Evolutionary conservation across 129 eudicot genomes (phyloP).

Genomic region (Gnaphalium uliginosum): DNA sequence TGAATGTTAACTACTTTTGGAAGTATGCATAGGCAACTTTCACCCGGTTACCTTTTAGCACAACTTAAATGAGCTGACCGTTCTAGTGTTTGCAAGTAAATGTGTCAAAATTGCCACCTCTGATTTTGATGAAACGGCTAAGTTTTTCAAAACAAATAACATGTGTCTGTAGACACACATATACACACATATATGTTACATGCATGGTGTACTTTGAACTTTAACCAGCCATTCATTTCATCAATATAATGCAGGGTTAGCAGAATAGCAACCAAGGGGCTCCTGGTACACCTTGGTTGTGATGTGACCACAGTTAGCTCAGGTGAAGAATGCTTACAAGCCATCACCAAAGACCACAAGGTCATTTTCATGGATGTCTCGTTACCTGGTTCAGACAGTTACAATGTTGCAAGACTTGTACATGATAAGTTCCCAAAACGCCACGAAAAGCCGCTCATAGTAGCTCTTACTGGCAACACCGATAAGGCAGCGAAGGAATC

Average conservation of each 20-base stretch:
- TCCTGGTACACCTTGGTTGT: slow-evolving; percentile 78
- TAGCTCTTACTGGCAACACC: slow-evolving; percentile 65
- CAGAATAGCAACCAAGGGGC: slow-evolving; percentile 74
- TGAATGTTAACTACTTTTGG: not conserved
- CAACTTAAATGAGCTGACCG: too few species aligned
- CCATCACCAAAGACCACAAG: slow-evolving; percentile 61
- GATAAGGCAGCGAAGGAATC: slow-evolving; percentile 57
- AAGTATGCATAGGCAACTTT: not conserved
- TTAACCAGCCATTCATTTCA: not conserved
- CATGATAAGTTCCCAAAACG: slow-evolving; percentile 56
- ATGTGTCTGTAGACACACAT: too few species aligned
- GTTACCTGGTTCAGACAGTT: slow-evolving; percentile 49
- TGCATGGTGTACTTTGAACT: not conserved
- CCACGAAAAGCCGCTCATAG: slow-evolving; percentile 59
- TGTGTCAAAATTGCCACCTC: too few species aligned
- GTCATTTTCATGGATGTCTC: slow-evolving; percentile 66
- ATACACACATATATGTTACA: not conserved
- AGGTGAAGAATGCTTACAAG: slow-evolving; percentile 74
- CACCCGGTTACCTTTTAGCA: not conserved
- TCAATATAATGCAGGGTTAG: slow-evolving; percentile 58
- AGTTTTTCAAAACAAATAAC: too few species aligned
- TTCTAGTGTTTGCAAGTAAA: too few species aligned
- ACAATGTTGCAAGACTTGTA: slow-evolving; percentile 63
- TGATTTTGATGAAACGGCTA: too few species aligned
- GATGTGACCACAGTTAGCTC: slow-evolving; percentile 66